Conservation (phyloP, 177 flowering plant species). For the Vitis hybrid region DNA sequence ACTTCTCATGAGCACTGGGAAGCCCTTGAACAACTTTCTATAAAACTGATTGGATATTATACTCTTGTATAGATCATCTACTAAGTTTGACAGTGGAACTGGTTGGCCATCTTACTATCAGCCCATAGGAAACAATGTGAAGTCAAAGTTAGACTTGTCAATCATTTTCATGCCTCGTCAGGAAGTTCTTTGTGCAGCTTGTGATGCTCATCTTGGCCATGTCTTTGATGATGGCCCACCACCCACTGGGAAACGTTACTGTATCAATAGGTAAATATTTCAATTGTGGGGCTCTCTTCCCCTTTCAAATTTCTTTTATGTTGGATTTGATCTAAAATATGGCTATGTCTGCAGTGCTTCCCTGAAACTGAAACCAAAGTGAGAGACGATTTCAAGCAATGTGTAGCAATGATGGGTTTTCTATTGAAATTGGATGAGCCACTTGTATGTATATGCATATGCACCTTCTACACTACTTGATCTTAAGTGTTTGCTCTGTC, state of each 20-base stretch:
- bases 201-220: constrained; percentile 93
- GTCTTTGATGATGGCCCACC: constrained; percentile 93
- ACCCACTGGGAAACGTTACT: constrained; percentile 87
- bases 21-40: neutral
- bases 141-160: constrained; percentile 78
- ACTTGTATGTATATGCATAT: neutral
- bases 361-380: constrained; percentile 47
- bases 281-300: neutral
- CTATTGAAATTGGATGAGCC: neutral
- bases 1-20: neutral
- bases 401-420: neutral
- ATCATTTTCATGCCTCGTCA: constrained; percentile 91
- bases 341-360: constrained; percentile 44
- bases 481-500: neutral
- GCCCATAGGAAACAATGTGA: constrained; percentile 75
- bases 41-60: neutral
- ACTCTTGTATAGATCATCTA: constrained; percentile 60
- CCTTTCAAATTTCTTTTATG: neutral
- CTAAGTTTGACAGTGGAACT: constrained; percentile 96
- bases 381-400: constrained; percentile 6
- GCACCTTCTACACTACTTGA: neutral
- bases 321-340: constrained; percentile 3
- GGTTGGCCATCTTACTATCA: constrained; percentile 96
- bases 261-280: constrained; percentile 73
- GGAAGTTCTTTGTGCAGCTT: constrained; percentile 82